Conservation (phyloP, 164 flowering plant genomes). For the Umbellularia californica region DNA sequence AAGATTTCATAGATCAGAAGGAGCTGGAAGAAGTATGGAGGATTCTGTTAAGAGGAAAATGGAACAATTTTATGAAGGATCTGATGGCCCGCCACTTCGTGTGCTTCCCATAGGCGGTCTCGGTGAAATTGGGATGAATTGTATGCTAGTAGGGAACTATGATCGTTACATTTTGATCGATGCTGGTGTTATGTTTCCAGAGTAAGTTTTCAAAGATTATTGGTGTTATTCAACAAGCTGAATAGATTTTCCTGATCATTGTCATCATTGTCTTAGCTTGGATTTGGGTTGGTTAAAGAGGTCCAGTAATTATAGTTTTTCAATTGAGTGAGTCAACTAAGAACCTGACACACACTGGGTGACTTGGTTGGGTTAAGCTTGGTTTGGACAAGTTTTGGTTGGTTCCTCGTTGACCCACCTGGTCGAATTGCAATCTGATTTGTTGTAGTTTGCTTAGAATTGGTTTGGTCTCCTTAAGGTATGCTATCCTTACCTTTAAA, state of each 20-base stretch:
- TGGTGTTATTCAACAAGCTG: not conserved
- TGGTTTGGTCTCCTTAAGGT: too few species aligned
- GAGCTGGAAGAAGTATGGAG: constrained; percentile 83
- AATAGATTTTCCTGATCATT: not conserved
- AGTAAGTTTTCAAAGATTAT: constrained; percentile 44
- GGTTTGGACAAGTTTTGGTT: too few species aligned
- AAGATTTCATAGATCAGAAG: constrained; percentile 58
- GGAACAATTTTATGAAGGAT: constrained; percentile 96
- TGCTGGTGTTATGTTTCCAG: constrained; percentile 99
- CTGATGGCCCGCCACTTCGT: constrained; percentile 93
- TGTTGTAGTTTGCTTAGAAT: too few species aligned
- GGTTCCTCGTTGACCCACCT: too few species aligned
- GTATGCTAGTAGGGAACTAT: constrained; percentile 96
- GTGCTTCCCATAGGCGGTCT: constrained; percentile 95
- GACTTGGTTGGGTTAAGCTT: too few species aligned
- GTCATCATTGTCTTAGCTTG: not conserved
- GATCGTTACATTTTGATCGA: constrained; percentile 96
- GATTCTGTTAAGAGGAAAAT: constrained; percentile 86
- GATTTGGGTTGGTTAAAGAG: not conserved
- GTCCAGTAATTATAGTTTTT: not conserved
- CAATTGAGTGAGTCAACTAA: too few species aligned
- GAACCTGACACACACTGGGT: too few species aligned
- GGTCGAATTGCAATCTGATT: too few species aligned
- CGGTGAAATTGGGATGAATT: constrained; percentile 99
- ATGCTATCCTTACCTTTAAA: too few species aligned